Conservation (phyloP, 2,329 filamentous ascomycete species). For the Fusarium sp. region DNA sequence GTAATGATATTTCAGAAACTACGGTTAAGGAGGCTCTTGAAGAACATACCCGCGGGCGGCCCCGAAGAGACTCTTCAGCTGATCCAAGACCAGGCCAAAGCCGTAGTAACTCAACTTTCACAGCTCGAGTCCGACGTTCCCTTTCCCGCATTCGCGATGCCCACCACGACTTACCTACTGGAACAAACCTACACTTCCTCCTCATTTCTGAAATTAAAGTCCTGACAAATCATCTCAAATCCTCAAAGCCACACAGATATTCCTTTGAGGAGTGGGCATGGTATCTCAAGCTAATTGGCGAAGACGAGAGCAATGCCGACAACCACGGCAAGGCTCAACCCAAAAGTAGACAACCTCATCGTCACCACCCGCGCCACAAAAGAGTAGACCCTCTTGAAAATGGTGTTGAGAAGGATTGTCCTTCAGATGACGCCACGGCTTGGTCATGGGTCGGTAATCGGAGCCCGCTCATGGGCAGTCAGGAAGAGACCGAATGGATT, state of each 20-base stretch:
- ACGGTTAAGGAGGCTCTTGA: conserved; percentile 27
- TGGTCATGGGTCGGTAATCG: conserved; percentile 82
- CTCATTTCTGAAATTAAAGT: conserved; percentile 79
- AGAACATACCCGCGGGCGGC: conserved; percentile 22
- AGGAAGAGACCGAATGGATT: conserved; percentile 80
- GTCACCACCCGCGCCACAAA: background rate
- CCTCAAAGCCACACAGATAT: conserved; percentile 73
- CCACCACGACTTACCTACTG: conserved; percentile 56
- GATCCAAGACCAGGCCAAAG: conserved; percentile 37
- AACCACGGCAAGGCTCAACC: conserved; percentile 62
- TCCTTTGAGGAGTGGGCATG: conserved; percentile 88
- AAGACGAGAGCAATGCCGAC: conserved; percentile 67
- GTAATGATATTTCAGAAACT: conserved; percentile 1
- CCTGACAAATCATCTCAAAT: conserved; percentile 72
- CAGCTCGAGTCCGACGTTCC: conserved; percentile 55
- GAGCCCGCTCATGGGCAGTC: conserved; percentile 77
- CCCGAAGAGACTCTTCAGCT: conserved; percentile 5
- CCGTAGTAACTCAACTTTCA: conserved; percentile 40
- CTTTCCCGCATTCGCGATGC: conserved; percentile 54
- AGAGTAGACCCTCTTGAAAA: background rate
- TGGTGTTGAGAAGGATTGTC: conserved; percentile 21
- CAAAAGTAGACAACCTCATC: conserved; percentile 40
- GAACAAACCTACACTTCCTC: conserved; percentile 70
- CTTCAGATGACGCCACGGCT: conserved; percentile 47
- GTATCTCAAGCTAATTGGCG: conserved; percentile 82